Conservation (phyloP, 768 basidiomycete species). For the Leccinum boreale region DNA sequence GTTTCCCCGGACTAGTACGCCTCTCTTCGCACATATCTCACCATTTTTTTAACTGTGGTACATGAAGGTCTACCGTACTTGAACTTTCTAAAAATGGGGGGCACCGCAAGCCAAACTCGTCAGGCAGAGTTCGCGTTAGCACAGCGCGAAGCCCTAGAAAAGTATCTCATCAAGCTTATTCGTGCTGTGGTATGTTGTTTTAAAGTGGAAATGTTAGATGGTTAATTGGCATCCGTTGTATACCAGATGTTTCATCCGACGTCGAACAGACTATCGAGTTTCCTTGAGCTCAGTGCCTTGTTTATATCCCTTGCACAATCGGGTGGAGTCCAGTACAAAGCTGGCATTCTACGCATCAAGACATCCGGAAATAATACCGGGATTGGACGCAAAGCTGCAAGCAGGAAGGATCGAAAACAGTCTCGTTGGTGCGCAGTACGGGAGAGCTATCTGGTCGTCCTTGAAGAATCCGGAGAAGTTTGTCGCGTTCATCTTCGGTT, state of each 20-base stretch:
- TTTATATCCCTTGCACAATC: constrained; percentile 75
- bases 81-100: constrained; percentile 74
- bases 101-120: constrained; percentile 47
- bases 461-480: constrained; percentile 86
- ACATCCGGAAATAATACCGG: constrained; percentile 47
- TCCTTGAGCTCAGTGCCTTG: constrained; percentile 89
- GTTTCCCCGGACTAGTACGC: constrained; percentile 79
- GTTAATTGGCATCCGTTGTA: neutral
- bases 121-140: constrained; percentile 75
- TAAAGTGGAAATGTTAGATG: neutral
- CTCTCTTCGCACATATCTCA: neutral
- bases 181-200: constrained; percentile 71
- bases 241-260: constrained; percentile 92
- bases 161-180: constrained; percentile 84
- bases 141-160: constrained; percentile 81
- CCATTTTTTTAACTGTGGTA: neutral
- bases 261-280: constrained; percentile 82
- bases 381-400: constrained; percentile 64
- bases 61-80: constrained; percentile 79
- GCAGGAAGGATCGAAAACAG: constrained; percentile 58
- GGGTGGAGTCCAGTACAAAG: constrained; percentile 89
- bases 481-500: constrained; percentile 14
- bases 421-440: constrained; percentile 89
- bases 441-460: constrained; percentile 85
- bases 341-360: constrained; percentile 72